A percentile compares a stretch with the other conserved stretches of the same genome.
Evolutionary conservation across 257 asterid species (phyloP).

Genomic region (Buddleja alternifolia): DNA sequence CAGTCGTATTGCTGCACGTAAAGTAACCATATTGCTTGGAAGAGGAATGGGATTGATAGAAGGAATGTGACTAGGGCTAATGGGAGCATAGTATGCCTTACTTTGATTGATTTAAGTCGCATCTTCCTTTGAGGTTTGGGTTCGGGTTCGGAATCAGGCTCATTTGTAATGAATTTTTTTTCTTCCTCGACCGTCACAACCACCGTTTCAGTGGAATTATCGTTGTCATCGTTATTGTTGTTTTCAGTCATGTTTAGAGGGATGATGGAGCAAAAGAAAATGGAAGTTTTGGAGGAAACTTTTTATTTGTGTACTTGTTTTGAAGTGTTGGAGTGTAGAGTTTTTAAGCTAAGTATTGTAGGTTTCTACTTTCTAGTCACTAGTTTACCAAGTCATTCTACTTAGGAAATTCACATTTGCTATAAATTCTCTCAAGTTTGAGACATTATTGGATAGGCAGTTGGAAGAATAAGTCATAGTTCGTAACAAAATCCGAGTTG

Average conservation of each 20-base stretch:
- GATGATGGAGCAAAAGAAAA: background rate
- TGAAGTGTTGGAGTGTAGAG: background rate
- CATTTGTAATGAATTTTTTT: background rate
- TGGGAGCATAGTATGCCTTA: conserved; percentile 19
- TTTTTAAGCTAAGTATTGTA: background rate
- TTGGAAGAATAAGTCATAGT: conserved; percentile 14
- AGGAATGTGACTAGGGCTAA: conserved; percentile 34
- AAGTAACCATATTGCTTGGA: conserved; percentile 36
- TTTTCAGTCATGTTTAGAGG: conserved; percentile 23
- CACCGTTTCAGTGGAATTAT: conserved; percentile 12
- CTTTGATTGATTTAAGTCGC: conserved; percentile 12
- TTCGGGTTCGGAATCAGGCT: background rate
- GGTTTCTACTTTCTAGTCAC: background rate
- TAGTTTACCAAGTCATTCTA: conserved; percentile 11
- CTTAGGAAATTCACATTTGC: conserved; percentile 20
- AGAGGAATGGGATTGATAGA: conserved; percentile 42
- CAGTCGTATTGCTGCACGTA: conserved; percentile 38
- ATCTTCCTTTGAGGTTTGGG: background rate
- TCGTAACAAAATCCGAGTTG: background rate
- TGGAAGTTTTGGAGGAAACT: background rate
- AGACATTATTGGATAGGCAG: conserved; percentile 21
- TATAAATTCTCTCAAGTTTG: conserved; percentile 12
- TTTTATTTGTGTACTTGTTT: background rate
- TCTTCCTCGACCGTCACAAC: conserved; percentile 23
- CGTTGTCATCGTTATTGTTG: background rate